Evolutionary conservation across 2,329 filamentous ascomycete genomes (phyloP).

Genomic region (Aschersonia sp.): DNA sequence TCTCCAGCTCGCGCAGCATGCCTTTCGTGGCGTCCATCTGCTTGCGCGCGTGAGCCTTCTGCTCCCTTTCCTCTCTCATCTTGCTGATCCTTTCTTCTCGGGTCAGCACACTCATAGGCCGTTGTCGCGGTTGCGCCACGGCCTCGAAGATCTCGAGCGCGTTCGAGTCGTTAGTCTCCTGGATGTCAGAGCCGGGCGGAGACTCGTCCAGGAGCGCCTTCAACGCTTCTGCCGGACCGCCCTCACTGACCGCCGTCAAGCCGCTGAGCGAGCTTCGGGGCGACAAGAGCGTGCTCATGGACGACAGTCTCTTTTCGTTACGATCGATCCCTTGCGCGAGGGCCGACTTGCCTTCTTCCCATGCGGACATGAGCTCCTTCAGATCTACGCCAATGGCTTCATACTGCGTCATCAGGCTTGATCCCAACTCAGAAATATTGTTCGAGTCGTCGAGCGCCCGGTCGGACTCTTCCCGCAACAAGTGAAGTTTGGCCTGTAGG

Average conservation of each 20-base stretch:
- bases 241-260: slow-evolving; percentile 46
- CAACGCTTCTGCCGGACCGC: slow-evolving; percentile 45
- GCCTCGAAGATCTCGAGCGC: slow-evolving; percentile 78
- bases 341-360: slow-evolving; percentile 77
- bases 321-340: slow-evolving; percentile 70
- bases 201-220: slow-evolving; percentile 64
- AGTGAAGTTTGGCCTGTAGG: slow-evolving; percentile 85
- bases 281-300: slow-evolving; percentile 44
- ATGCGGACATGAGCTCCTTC: slow-evolving; percentile 64
- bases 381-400: slow-evolving; percentile 88
- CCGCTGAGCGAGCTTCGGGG: slow-evolving; percentile 52
- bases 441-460: slow-evolving; percentile 59
- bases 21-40: slow-evolving; percentile 69
- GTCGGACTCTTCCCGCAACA: slow-evolving; percentile 82
- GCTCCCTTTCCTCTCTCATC: slow-evolving; percentile 75
- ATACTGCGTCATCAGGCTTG: slow-evolving; percentile 74
- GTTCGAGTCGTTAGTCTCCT: not conserved
- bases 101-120: slow-evolving; percentile 54
- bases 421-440: slow-evolving; percentile 61
- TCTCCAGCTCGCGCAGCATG: slow-evolving; percentile 88
- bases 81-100: slow-evolving; percentile 78
- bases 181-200: slow-evolving; percentile 26
- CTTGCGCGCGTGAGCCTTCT: slow-evolving; percentile 56
- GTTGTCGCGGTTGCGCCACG: slow-evolving; percentile 50
- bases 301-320: slow-evolving; percentile 57